phyloP scores from a whole-genome alignment of 2,329 filamentous ascomycete species.

The Claviceps arundinis region DNA sequence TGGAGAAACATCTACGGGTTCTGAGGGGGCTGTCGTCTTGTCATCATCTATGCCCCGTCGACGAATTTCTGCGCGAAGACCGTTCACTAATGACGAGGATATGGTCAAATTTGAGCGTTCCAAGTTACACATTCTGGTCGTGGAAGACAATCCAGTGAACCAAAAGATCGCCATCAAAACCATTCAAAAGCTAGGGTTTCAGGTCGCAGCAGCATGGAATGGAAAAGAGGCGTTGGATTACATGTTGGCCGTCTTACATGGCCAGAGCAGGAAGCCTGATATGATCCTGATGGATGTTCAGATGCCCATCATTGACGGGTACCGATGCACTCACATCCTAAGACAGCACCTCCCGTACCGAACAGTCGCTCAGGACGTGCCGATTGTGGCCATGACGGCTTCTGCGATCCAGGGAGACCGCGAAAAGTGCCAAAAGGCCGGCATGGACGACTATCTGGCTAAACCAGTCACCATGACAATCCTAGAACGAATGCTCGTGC shows the following conservation, averaged over 20 bases:
- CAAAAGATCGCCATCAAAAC: constrained; percentile 66
- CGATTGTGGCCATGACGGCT: constrained; percentile 72
- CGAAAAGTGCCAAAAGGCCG: constrained; percentile 59
- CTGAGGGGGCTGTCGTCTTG: constrained; percentile 14
- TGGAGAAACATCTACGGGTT: constrained; percentile 25
- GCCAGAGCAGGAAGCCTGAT: constrained; percentile 45
- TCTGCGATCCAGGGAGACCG: constrained; percentile 64
- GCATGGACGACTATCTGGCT: constrained; percentile 66
- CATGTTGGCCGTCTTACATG: constrained; percentile 39
- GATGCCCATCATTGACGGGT: constrained; percentile 67
- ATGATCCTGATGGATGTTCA: constrained; percentile 71
- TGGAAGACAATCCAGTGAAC: constrained; percentile 68
- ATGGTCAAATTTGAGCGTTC: constrained; percentile 44
- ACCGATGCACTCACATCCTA: constrained; percentile 61
- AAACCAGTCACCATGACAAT: constrained; percentile 59
- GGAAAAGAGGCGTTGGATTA: constrained; percentile 69
- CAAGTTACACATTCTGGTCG: constrained; percentile 57
- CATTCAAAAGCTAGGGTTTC: constrained; percentile 60
- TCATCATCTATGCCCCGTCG: constrained; percentile 15
- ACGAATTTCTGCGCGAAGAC: constrained; percentile 21
- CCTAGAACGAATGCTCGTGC: constrained; percentile 57
- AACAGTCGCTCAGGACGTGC: constrained; percentile 44
- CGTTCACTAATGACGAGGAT: constrained; percentile 30
- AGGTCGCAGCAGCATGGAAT: constrained; percentile 60
- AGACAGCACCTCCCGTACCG: constrained; percentile 55